Evolutionary conservation across 768 basidiomycete species (phyloP).

Genomic region (Suillus variegatus): DNA sequence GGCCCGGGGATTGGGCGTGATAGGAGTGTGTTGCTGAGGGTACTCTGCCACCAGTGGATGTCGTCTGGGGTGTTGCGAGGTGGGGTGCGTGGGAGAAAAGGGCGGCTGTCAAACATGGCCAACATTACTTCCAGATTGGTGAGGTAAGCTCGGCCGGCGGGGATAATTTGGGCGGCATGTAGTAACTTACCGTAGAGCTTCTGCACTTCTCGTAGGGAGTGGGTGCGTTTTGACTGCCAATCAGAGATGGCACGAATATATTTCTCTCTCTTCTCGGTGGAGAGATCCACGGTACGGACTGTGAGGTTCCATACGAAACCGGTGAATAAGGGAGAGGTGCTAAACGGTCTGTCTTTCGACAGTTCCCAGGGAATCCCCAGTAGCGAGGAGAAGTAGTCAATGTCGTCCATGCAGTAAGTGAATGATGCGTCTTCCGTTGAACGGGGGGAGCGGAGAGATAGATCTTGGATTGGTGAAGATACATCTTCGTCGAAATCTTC

Average conservation of each 20-base stretch:
- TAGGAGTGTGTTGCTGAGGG: constrained; percentile 15
- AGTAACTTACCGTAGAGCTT: constrained; percentile 44
- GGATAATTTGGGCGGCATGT: constrained; percentile 34
- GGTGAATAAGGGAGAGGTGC: constrained; percentile 20
- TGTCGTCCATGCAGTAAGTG: constrained; percentile 31
- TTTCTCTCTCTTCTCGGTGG: constrained; percentile 13
- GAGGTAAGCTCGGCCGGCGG: constrained; percentile 40
- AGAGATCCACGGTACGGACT: constrained; percentile 23
- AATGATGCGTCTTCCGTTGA: constrained; percentile 17
- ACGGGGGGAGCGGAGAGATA: no score
- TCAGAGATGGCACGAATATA: constrained; percentile 24
- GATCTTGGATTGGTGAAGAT: constrained; percentile 18
- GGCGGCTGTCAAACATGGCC: constrained; percentile 25
- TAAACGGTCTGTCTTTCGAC: constrained; percentile 31
- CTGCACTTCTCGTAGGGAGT: constrained; percentile 34
- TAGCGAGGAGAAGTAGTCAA: constrained; percentile 31
- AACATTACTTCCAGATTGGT: constrained; percentile 40
- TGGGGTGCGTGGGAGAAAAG: constrained; percentile 30
- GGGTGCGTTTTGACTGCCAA: constrained; percentile 24
- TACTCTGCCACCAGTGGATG: constrained; percentile 37
- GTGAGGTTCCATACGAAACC: constrained; percentile 35
- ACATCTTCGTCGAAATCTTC: constrained; percentile 39
- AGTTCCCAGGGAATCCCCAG: constrained; percentile 35
- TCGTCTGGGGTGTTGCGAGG: constrained; percentile 16
- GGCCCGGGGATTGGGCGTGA: constrained; percentile 30